Evolutionary conservation across 176 grass and related monocot species (phyloP), one percentile per base, ranked within the genome.

Genomic region (Raddia guianensis): DNA sequence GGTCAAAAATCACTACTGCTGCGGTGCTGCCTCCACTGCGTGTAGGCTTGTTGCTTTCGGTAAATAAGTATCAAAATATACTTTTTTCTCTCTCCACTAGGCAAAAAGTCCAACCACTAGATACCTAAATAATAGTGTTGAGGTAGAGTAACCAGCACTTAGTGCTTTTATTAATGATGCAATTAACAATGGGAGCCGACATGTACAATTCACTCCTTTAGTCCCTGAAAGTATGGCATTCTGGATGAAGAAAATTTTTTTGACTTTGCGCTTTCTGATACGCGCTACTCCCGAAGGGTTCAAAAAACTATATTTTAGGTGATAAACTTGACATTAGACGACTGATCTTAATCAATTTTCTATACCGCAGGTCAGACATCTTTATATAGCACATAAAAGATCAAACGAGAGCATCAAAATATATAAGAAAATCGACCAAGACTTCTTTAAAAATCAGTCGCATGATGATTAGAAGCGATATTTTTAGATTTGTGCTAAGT

Each of bases 1-100:
- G 66, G 66, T 78, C 73, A 27, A 83, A 83, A 83, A 48, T 50
- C 70, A 40, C 56, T 40, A 48, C 44, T 70, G 27, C 56, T 51
- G 6, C 66, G 37, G 43, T 70, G 27, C 56, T 51, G 6, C 66
- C 9, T 8, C 65, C 52, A 54, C 61, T 3, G 7, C 14, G 14
- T 11, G 9, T 51, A 9, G 21, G 6, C 59, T 62, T 33, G 45
- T 50, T 72, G 51, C 79, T 63, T 82, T 72, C 56, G 56, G 45
- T 82, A 70, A 18, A 63, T 27, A 40, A 44, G 16, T 3, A 21
- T 33, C 5, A 1, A 16, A 54, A 3, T 32, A 5, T 61, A 4
- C 8, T 34, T 55, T 40, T 13, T 49, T 48, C 51, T 5, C 51
- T 5, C 2, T 63, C 18, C 72, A 4, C 72, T 6, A 15, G 20